Evolutionary conservation across 306 rosid species (phyloP), one percentile per base, ranked within the genome.

Genomic region (Trifolium fragiferum): DNA sequence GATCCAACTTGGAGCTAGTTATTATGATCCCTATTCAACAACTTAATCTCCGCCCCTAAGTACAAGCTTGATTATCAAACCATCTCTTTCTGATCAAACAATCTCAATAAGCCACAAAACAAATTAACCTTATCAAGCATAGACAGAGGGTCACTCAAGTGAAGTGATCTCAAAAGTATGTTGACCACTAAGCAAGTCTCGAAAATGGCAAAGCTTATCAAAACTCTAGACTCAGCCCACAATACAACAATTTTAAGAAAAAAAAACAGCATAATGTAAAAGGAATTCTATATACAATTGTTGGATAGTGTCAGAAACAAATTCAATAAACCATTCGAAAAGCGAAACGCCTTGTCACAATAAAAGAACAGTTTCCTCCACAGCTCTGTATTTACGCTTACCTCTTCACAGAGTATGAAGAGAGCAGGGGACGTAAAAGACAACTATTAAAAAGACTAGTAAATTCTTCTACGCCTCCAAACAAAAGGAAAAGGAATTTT

Each of bases 311-410:
- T 66, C 59, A 27, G 47, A 53, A 33, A 68, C 27, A 68, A 68
- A 18, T 30, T 68, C 57, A 68, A 27, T 64, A 67, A 44, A 14
- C 54, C 33, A 18, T 21, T 35, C 4, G 7, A 12, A 60, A 74
- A 38, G 23, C 27, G 67, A 25, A 38, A 60, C 30, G 33, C 14
- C 49, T 15, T 67, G 41, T 14, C 74, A 67, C 33, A 59, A 49
- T 11, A 57, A 38, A 68, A 10, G 23, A 60, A 38, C 14, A 1
- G 7, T 57, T 37, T 49, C 57, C 63, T 68, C 59, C 79, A 78
- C 68, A 25, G 15, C n/a, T 20, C 15, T 5, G 40, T 75, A 75
- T 79, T 65, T 83, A 83, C 83, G 71, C 23, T 75, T 75, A 43
- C 7, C 10, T 44, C 75, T 46, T 50, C 27, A 79, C 47, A 7